These are phyloP conservation scores for Lentinula novae-zelandiae DNA, from an alignment of 1,284 basidiomycete species.

Conservation along the genomic window DNA sequence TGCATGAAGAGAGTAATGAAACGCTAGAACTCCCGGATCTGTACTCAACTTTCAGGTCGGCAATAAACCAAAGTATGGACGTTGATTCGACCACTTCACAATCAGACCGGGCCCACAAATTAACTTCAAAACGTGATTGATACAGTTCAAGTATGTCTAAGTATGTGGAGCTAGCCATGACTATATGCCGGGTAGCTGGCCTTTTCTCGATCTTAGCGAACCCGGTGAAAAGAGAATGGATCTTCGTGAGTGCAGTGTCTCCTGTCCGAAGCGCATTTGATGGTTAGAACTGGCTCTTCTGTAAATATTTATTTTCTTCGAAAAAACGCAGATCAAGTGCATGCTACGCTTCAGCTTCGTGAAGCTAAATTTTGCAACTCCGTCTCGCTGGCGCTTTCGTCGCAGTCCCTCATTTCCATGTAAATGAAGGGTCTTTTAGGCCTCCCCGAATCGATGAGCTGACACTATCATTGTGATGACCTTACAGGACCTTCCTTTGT, in stretches of 20 bases:
- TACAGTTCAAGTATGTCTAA: slow-evolving; percentile 54
- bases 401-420: slow-evolving; percentile 66
- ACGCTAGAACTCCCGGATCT: not conserved
- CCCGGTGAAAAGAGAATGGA: slow-evolving; percentile 57
- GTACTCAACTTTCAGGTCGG: not conserved
- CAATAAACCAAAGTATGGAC: not conserved
- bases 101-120: slow-evolving; percentile 32
- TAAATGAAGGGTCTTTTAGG: slow-evolving; percentile 63
- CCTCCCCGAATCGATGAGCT: slow-evolving; percentile 68
- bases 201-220: not conserved
- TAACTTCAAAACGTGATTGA: slow-evolving; percentile 56
- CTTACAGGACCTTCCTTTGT: not conserved
- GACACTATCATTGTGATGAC: not conserved
- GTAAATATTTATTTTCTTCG: slow-evolving; percentile 77
- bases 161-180: no score
- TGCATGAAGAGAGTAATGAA: no score
- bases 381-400: slow-evolving; percentile 72
- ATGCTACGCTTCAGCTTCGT: slow-evolving; percentile 60
- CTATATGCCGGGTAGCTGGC: no score
- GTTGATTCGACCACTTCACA: not conserved
- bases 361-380: slow-evolving; percentile 62
- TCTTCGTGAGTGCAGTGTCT: slow-evolving; percentile 53
- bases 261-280: not conserved
- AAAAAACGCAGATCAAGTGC: slow-evolving; percentile 54
- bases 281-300: no score